Evolutionary conservation across 768 basidiomycete genomes (phyloP).

Genomic region (Russula lepida): DNA sequence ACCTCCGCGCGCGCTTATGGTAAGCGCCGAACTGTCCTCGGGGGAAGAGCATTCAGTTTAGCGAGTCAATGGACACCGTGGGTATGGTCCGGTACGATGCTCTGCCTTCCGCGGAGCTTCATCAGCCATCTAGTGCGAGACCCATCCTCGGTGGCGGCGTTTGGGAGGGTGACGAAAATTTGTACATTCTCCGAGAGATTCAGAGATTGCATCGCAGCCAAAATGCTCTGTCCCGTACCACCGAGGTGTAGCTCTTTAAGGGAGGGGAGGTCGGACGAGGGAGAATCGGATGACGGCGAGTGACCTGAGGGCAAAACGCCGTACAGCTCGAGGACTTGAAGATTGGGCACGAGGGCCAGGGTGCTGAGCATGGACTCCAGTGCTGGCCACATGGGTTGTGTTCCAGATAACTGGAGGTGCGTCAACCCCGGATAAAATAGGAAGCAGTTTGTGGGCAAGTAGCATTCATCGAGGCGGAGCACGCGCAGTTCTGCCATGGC

Average conservation of each 20-base stretch:
- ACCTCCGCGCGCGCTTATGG: background rate
- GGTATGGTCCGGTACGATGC: background rate
- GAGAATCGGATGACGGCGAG: background rate
- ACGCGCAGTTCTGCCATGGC: background rate
- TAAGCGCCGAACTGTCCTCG: background rate
- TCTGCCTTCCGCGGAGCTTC: slow-evolving; percentile 1
- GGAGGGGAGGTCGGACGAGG: background rate
- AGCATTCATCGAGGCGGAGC: slow-evolving; percentile 1
- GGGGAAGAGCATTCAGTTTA: background rate
- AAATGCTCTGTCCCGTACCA: background rate
- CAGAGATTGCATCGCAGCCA: background rate
- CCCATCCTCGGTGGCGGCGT: background rate
- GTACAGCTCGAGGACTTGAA: slow-evolving; percentile 7
- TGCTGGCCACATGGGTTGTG: background rate
- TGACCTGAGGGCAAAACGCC: background rate
- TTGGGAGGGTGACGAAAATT: slow-evolving; percentile 4
- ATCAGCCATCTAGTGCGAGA: background rate
- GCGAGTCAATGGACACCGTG: background rate
- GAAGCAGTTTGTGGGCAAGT: background rate
- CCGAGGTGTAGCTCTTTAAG: slow-evolving; percentile 5
- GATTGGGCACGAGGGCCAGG: background rate
- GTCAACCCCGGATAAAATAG: slow-evolving; percentile 1
- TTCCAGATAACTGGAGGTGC: slow-evolving; percentile 6
- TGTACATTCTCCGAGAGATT: background rate
- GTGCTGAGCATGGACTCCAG: slow-evolving; percentile 1